Evolutionary conservation across 352 stramenopile species (phyloP).

Genomic region (Paralagenidium karlingii): DNA sequence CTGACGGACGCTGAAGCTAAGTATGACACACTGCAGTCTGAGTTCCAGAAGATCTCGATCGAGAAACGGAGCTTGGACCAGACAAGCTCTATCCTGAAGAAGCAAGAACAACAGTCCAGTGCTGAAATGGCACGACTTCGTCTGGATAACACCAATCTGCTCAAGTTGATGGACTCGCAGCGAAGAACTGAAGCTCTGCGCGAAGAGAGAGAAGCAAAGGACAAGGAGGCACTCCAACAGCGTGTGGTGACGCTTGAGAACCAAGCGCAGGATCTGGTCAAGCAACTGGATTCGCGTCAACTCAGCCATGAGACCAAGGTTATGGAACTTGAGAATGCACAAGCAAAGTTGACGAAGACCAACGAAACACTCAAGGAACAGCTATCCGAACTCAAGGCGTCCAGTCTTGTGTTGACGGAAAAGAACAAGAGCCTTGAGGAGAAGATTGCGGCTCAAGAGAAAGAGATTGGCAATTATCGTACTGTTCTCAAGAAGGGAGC

Average conservation of each 20-base stretch:
- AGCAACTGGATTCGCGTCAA: conserved; percentile 23
- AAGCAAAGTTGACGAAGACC: conserved; percentile 8
- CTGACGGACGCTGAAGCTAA: conserved; percentile 40
- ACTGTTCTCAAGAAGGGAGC: conserved; percentile 59
- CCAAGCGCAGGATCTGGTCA: conserved; percentile 35
- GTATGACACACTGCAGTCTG: conserved; percentile 38
- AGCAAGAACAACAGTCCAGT: conserved; percentile 50
- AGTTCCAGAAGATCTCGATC: conserved; percentile 21
- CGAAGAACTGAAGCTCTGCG: conserved; percentile 48
- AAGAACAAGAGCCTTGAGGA: conserved; percentile 9
- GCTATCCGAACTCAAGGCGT: conserved; percentile 33
- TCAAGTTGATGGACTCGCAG: conserved; percentile 68
- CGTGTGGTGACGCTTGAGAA: conserved; percentile 34
- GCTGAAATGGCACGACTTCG: conserved; percentile 41
- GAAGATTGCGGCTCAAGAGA: conserved; percentile 32
- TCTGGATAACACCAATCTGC: conserved; percentile 62
- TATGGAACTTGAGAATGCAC: conserved; percentile 23
- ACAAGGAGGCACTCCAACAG: conserved; percentile 26
- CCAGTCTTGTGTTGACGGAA: background rate
- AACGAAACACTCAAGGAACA: conserved; percentile 15
- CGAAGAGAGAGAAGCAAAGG: conserved; percentile 38
- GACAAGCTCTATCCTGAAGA: conserved; percentile 16
- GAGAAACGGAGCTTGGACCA: conserved; percentile 23
- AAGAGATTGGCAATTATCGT: conserved; percentile 35
- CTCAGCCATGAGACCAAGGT: conserved; percentile 46